Evolutionary conservation across 768 basidiomycete species (phyloP).

Genomic region (Gloeostereum incarnatum): DNA sequence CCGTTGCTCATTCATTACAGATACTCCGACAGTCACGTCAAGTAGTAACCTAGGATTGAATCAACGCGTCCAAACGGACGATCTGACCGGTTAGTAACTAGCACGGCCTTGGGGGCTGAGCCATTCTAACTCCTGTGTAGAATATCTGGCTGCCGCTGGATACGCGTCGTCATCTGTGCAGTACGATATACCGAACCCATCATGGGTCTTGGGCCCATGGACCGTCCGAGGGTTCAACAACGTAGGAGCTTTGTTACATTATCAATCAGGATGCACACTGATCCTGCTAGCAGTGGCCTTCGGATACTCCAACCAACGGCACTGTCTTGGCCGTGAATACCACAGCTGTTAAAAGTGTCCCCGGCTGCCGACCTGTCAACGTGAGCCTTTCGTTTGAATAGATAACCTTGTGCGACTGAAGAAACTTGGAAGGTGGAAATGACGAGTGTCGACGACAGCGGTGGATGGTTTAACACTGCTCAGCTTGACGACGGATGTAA

Average conservation of each 20-base stretch:
- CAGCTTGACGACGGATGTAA: conserved; percentile 29
- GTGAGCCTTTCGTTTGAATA: conserved; percentile 15
- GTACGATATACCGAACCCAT: conserved; percentile 33
- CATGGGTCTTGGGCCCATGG: conserved; percentile 35
- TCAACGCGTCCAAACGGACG: conserved; percentile 31
- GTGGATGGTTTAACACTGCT: conserved; percentile 34
- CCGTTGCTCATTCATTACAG: conserved; percentile 13
- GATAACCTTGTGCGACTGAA: background rate
- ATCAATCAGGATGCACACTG: background rate
- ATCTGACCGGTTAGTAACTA: conserved; percentile 32
- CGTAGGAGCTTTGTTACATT: conserved; percentile 17
- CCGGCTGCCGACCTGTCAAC: conserved; percentile 28
- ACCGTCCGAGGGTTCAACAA: conserved; percentile 38
- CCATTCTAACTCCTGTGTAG: conserved; percentile 14
- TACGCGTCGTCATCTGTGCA: conserved; percentile 40
- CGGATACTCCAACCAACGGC: conserved; percentile 27
- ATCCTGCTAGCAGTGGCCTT: conserved; percentile 25
- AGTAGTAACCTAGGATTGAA: conserved; percentile 36
- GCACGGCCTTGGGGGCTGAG: background rate
- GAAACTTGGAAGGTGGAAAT: conserved; percentile 23
- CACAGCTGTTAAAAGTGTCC: conserved; percentile 33
- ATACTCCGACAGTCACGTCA: conserved; percentile 22
- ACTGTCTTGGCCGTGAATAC: conserved; percentile 36
- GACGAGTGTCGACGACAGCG: conserved; percentile 17
- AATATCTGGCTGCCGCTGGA: conserved; percentile 45